These are phyloP conservation scores for Colletotrichum horii DNA, from an alignment of 2,329 filamentous ascomycete genomes.

Conservation along the genomic window DNA sequence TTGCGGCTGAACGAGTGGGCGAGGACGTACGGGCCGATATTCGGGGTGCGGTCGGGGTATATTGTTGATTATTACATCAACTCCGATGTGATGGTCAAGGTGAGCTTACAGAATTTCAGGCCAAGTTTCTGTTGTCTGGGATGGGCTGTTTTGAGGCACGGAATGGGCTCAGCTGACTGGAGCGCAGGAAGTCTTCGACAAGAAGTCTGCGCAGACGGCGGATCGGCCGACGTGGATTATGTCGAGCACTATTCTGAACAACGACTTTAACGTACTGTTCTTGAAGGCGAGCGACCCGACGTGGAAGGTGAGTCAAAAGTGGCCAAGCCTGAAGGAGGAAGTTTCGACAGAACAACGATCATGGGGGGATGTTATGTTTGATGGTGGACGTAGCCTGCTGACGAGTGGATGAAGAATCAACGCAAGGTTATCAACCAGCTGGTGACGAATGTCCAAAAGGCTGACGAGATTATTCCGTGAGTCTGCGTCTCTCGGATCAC, in stretches of 20 bases:
- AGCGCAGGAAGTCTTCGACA: not conserved
- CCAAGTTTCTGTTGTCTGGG: not conserved
- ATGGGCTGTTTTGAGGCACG: not conserved
- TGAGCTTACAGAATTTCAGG: not conserved
- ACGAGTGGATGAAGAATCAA: not conserved
- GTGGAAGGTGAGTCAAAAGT: not conserved
- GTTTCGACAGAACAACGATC: rapidly evolving
- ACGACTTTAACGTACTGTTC: not conserved
- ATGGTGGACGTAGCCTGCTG: rapidly evolving
- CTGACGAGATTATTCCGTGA: not conserved
- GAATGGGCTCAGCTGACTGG: not conserved
- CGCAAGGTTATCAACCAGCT: not conserved
- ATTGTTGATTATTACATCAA: constrained; percentile 7
- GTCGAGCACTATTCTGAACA: not conserved
- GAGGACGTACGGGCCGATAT: not conserved
- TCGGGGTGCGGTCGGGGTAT: not conserved
- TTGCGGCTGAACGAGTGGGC: not conserved
- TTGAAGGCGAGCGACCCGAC: not conserved
- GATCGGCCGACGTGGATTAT: constrained; percentile 2
- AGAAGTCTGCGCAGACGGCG: not conserved
- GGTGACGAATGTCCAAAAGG: not conserved
- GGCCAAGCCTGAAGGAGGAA: rapidly evolving
- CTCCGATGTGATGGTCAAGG: not conserved
- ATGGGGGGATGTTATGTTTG: rapidly evolving
- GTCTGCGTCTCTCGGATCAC: rapidly evolving